Base-by-base conservation (phyloP, 805 yeast species). In the Lipomyces orientalis region DNA sequence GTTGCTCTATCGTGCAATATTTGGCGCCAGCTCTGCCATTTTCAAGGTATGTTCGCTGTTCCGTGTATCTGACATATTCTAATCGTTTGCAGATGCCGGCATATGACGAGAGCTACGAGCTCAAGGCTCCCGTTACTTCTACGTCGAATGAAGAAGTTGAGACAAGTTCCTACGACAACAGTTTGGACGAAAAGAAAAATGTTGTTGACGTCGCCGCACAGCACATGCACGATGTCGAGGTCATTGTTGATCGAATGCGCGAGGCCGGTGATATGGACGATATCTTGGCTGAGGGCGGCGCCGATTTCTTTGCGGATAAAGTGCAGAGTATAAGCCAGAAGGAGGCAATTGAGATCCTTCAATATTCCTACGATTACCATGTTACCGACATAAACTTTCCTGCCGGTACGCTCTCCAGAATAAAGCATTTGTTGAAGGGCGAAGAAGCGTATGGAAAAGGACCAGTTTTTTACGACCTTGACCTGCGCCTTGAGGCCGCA, bases 301-400 rank as follows among this genome's bases (percentile, higher is more conserved):
- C 74, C 12, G 73, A 79, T 22, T 84, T 78, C 71, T 81, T 84
- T 79, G 76, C 82, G 65, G 81, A 80, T 31, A 82, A 81, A 66
- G 77, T 83, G 60, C 79, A 76, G 39, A 67, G 68, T 7, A 64
- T 84, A 67, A 43, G 79, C 0, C 72, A 75, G 19, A 78, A 75
- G 3, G 83, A 81, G 55, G 80, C 84, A 0, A 34, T 79, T 1
- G 75, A 75, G 9, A 78, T 82, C 46, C 75, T 85, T 60, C 72
- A 75, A 43, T 76, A 79, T 29, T 78, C 82, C 22, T 65, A 80
- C 1, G 77, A 69, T 0, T 79, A 81, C 31, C 84, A 82, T 68
- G 68, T 67, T 2, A 80, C 78, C 61, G 88, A 85, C 73, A 80
- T 81, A 58, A 85, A 84, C 74, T 79, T 84, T 67, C 82, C 84